phyloP scores from a whole-genome alignment of 148 eudicot genomes.

The Camellia lanceoleosa region DNA sequence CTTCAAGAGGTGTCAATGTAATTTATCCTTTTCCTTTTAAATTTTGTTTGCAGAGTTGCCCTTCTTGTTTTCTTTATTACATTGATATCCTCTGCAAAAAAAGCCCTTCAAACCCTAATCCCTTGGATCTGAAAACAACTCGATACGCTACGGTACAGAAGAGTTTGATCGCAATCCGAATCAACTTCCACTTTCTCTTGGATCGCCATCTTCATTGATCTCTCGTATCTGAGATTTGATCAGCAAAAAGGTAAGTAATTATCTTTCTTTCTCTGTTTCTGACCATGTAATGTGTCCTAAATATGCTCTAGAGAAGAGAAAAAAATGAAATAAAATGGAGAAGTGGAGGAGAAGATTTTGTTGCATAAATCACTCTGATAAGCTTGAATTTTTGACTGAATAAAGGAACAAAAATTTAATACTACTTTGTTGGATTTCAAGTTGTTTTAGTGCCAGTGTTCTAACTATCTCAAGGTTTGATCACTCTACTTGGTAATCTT shows the following conservation, averaged over 20 bases:
- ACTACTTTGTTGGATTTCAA: background rate
- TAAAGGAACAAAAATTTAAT: background rate
- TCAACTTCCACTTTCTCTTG: background rate
- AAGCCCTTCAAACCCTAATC: background rate
- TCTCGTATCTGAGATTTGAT: background rate
- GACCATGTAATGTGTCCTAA: no score
- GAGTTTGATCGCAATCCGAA: background rate
- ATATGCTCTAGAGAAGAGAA: no score
- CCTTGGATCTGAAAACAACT: background rate
- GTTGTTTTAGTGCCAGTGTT: background rate
- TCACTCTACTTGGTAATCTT: no score
- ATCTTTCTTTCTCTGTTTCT: background rate
- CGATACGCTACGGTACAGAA: background rate
- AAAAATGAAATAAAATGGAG: background rate
- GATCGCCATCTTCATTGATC: background rate
- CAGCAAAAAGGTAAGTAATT: background rate
- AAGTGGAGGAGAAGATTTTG: background rate
- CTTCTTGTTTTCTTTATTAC: background rate
- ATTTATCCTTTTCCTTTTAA: background rate
- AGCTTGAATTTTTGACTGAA: no score
- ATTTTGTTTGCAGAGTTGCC: background rate
- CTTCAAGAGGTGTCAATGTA: no score
- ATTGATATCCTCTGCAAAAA: background rate
- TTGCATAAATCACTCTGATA: no score
- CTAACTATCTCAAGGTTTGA: no score